phyloP scores from a whole-genome alignment of 2,329 filamentous ascomycete species.

The Xylariaceae sp. region DNA sequence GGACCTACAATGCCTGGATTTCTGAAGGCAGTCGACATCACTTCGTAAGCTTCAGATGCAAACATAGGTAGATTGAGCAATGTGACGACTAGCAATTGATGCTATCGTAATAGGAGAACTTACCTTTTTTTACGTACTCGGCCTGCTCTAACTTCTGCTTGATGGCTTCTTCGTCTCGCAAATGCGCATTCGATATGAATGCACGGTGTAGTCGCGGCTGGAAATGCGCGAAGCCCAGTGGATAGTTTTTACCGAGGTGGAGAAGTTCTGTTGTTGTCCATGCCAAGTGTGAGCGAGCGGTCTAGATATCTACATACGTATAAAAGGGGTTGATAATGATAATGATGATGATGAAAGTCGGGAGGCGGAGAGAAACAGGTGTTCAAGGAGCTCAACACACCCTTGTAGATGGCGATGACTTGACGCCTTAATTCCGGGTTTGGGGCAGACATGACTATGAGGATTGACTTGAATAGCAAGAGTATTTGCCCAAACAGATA shows the following conservation, averaged over 20 bases:
- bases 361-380: background rate
- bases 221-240: conserved; percentile 76
- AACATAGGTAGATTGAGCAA: background rate
- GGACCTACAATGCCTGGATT: conserved; percentile 80
- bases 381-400: conserved; percentile 38
- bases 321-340: background rate
- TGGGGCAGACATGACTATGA: conserved; percentile 29
- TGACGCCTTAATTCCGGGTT: conserved; percentile 63
- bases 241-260: conserved; percentile 79
- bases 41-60: conserved; percentile 1
- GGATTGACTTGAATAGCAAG: background rate
- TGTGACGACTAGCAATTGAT: background rate
- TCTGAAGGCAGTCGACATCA: conserved; percentile 47
- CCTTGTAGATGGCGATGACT: conserved; percentile 86
- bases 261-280: conserved; percentile 61
- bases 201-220: conserved; percentile 75
- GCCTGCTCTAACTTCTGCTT: conserved; percentile 68
- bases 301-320: background rate
- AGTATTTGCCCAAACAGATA: too few species aligned
- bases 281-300: background rate
- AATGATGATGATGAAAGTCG: too few species aligned
- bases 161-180: conserved; percentile 72
- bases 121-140: conserved; percentile 87
- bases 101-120: background rate
- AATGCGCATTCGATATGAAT: conserved; percentile 67